These are phyloP conservation scores for Chlamydomonas asymmetrica DNA, from an alignment of 139 green algal species.

Conservation along the genomic window DNA sequence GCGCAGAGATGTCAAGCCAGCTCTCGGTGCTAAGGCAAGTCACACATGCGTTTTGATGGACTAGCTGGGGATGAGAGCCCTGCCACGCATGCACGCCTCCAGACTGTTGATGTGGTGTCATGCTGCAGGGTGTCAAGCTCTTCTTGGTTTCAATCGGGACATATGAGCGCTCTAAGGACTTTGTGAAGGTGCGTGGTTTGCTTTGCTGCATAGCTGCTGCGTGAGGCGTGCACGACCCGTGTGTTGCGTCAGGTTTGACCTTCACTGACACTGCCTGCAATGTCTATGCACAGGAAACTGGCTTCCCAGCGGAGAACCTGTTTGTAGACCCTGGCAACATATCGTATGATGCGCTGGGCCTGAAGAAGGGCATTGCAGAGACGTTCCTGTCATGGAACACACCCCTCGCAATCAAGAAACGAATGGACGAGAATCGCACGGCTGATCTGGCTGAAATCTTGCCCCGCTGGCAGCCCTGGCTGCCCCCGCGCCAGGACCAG, in stretches of 20 bases:
- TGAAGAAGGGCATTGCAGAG: constrained; percentile 56
- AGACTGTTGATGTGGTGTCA: background rate
- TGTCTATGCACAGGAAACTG: constrained; percentile 48
- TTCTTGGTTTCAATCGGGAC: constrained; percentile 82
- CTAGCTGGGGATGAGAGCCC: too few relatives aligned
- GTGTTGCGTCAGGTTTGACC: background rate
- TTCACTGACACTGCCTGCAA: background rate
- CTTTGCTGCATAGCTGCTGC: background rate
- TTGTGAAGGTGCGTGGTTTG: constrained; percentile 33
- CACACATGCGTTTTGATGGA: too few relatives aligned
- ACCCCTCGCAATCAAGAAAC: constrained; percentile 58
- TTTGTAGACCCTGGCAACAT: constrained; percentile 77
- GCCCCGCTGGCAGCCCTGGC: constrained; percentile 71
- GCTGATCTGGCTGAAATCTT: constrained; percentile 66
- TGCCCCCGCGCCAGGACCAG: constrained; percentile 67
- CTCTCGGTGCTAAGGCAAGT: constrained; percentile 59
- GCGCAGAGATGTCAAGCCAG: constrained; percentile 71
- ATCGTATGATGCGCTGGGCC: constrained; percentile 72
- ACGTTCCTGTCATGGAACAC: constrained; percentile 50
- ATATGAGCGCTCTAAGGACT: constrained; percentile 62
- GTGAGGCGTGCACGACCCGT: background rate
- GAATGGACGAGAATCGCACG: constrained; percentile 41
- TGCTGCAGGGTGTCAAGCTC: constrained; percentile 54
- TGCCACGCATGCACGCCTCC: too few relatives aligned
- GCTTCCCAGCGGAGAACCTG: constrained; percentile 70